phyloP scores from a whole-genome alignment of 176 grass and related monocot genomes.

The Zoysia pacifica region DNA sequence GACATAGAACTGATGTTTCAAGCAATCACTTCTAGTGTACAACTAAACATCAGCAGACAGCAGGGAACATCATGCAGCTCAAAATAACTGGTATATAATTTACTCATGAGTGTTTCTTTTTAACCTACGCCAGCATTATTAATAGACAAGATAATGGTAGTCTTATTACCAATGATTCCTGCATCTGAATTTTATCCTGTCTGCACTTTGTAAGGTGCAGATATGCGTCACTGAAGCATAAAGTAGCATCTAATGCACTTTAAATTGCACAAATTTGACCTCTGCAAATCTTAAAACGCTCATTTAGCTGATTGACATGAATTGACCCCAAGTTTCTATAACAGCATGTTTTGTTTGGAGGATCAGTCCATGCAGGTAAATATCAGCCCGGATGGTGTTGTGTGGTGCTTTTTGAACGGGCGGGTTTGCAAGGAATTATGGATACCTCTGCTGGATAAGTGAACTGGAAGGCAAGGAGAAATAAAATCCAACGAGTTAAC shows the following conservation, averaged over 20 bases:
- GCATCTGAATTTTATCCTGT: slow-evolving; percentile 11
- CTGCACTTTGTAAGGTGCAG: not conserved
- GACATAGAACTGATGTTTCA: slow-evolving; percentile 14
- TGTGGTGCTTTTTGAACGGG: not conserved
- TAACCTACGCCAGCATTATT: slow-evolving; percentile 9
- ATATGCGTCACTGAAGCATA: not conserved
- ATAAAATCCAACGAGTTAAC: not conserved
- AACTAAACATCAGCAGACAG: slow-evolving; percentile 12
- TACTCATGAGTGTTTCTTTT: slow-evolving; percentile 5
- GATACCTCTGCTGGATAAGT: not conserved
- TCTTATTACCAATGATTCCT: not conserved
- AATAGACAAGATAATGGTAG: slow-evolving; percentile 10
- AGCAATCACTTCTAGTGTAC: slow-evolving; percentile 13
- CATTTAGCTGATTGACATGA: not conserved
- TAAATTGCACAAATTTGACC: not conserved
- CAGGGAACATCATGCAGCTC: not conserved
- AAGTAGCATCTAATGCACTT: not conserved
- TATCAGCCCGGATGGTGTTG: not conserved
- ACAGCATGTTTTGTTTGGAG: not conserved
- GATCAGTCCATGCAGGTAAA: not conserved
- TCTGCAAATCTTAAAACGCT: not conserved
- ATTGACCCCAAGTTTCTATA: not conserved
- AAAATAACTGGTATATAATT: slow-evolving; percentile 11
- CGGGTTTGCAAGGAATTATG: not conserved
- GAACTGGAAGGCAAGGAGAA: not conserved